A percentile compares a stretch with the other conserved stretches of the same genome.
phyloP scores from a whole-genome alignment of 352 stramenopile genomes.

The Pythium scleroteichum region DNA sequence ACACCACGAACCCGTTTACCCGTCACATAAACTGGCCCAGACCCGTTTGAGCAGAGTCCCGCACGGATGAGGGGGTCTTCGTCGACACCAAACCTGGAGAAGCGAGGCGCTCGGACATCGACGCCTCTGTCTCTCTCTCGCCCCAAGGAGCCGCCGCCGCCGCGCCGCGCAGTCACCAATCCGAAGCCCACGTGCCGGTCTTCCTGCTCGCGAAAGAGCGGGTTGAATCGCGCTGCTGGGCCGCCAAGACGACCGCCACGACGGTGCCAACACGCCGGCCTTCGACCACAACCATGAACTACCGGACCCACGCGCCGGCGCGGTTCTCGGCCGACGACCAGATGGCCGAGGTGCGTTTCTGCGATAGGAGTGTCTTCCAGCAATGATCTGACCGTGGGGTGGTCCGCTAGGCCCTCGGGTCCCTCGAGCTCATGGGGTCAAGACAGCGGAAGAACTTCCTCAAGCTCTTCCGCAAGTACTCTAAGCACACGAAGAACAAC shows the following conservation, averaged over 20 bases:
- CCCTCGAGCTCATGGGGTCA: constrained; percentile 76
- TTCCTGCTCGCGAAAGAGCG: constrained; percentile 4
- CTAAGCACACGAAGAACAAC: constrained; percentile 74
- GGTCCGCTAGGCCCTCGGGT: constrained; percentile 55
- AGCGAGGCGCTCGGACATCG: not conserved
- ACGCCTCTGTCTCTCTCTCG: not conserved
- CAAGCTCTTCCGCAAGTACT: constrained; percentile 90
- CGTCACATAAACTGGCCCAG: constrained; percentile 24
- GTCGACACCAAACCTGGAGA: not conserved
- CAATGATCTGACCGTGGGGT: not conserved
- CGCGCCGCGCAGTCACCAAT: not conserved
- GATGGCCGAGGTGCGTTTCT: constrained; percentile 83
- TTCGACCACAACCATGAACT: constrained; percentile 74
- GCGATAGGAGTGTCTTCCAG: no score
- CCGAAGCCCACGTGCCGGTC: not conserved
- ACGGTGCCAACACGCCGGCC: no score
- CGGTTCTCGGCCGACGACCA: constrained; percentile 87
- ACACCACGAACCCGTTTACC: constrained; percentile 4
- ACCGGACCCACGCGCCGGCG: constrained; percentile 85
- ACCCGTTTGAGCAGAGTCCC: constrained; percentile 13
- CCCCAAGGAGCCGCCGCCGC: not conserved
- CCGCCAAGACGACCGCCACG: not conserved
- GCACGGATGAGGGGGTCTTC: constrained; percentile 9
- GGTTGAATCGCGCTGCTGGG: not conserved
- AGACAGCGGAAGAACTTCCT: constrained; percentile 87